phyloP scores from a whole-genome alignment of 169 alveolate genomes.

The Eimeria falciformis region DNA sequence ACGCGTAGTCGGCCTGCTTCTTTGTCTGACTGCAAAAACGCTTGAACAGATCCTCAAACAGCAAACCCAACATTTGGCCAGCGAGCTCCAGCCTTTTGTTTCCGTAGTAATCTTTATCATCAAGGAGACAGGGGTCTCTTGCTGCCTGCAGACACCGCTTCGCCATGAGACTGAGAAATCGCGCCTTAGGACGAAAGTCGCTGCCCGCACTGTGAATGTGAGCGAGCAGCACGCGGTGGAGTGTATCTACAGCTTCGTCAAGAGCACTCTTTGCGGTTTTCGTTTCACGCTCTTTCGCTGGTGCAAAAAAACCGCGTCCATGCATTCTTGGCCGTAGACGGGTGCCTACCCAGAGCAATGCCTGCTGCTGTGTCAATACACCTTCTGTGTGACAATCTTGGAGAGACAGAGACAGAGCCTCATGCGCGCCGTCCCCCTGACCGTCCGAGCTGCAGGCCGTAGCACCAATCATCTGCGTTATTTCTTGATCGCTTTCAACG shows the following conservation, averaged over 20 bases:
- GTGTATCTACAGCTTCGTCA: conserved; percentile 96
- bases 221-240: conserved; percentile 94
- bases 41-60: conserved; percentile 96
- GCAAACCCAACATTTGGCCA: conserved; percentile 97
- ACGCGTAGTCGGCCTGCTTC: conserved; percentile 85
- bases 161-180: conserved; percentile 96
- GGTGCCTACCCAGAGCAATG: conserved; percentile 90
- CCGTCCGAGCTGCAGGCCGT: conserved; percentile 51
- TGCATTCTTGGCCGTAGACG: conserved; percentile 89
- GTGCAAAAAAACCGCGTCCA: conserved; percentile 88
- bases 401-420: conserved; percentile 60
- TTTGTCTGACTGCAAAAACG: conserved; percentile 82
- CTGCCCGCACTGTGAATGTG: conserved; percentile 87
- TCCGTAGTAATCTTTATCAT: conserved; percentile 99
- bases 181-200: conserved; percentile 80
- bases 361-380: conserved; percentile 92
- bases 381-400: conserved; percentile 80
- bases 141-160: conserved; percentile 96
- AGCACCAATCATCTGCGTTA: conserved; percentile 95
- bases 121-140: conserved; percentile 94
- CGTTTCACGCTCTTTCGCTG: conserved; percentile 83
- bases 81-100: conserved; percentile 99
- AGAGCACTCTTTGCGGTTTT: conserved; percentile 60
- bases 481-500: conserved; percentile 98
- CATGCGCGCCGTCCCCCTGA: conserved; percentile 27